Evolutionary conservation across 208 protist species (phyloP).

Genomic region (Trypanosoma mega): DNA sequence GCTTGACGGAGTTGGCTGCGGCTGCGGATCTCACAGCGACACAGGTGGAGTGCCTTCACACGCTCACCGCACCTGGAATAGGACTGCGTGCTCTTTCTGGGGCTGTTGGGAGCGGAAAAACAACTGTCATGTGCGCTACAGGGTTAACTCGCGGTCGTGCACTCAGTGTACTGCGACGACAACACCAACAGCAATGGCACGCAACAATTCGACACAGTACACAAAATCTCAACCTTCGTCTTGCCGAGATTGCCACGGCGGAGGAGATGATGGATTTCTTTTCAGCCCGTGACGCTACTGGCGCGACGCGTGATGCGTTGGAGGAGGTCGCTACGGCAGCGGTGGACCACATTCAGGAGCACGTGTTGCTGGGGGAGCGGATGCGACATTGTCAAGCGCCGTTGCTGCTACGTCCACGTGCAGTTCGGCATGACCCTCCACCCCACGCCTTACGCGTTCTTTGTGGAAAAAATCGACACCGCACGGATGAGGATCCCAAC

Average conservation of each 20-base stretch:
- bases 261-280: slow-evolving; percentile 39
- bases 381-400: slow-evolving; percentile 59
- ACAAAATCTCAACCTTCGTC: slow-evolving; percentile 21
- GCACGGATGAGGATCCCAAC: too few relatives aligned
- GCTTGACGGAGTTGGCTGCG: slow-evolving; percentile 23
- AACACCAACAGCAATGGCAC: slow-evolving; percentile 56
- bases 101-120: slow-evolving; percentile 71
- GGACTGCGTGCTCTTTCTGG: slow-evolving; percentile 43
- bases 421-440: slow-evolving; percentile 12
- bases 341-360: slow-evolving; percentile 36
- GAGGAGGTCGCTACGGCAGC: slow-evolving; percentile 40
- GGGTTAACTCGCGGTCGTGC: slow-evolving; percentile 53
- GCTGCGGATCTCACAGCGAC: slow-evolving; percentile 49
- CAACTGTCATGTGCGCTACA: slow-evolving; percentile 55
- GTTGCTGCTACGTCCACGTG: slow-evolving; percentile 47
- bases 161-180: slow-evolving; percentile 43
- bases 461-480: slow-evolving; percentile 14
- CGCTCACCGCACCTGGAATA: slow-evolving; percentile 18
- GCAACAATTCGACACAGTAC: slow-evolving; percentile 37
- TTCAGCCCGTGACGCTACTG: slow-evolving; percentile 1
- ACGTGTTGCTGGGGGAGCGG: slow-evolving; percentile 34
- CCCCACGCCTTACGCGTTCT: slow-evolving; percentile 8
- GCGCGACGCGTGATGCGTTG: slow-evolving; percentile 24
- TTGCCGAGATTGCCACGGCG: slow-evolving; percentile 11
- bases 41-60: slow-evolving; percentile 72